A percentile compares a stretch with the other conserved stretches of the same genome.
Conservation (phyloP, 2,329 filamentous ascomycete genomes). For the Aspergillus amoenus region DNA sequence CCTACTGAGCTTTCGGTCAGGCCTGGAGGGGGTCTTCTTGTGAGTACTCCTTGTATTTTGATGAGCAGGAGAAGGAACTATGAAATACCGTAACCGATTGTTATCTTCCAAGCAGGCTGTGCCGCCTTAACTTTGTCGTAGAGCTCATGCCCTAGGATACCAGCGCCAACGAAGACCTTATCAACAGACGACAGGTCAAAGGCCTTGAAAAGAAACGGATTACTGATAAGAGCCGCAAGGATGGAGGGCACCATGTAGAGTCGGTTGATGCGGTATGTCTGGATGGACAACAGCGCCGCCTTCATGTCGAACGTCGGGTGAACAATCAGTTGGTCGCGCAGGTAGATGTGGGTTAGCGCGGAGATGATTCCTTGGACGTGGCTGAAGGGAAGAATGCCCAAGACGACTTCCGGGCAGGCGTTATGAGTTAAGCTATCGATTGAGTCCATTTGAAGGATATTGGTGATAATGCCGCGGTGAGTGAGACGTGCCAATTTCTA, state of each 20-base stretch:
- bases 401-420: background rate
- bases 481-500: slow-evolving; percentile 8
- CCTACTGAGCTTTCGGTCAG: background rate
- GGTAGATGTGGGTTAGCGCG: background rate
- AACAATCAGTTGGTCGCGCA: slow-evolving; percentile 1
- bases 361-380: background rate
- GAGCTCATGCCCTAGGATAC: background rate
- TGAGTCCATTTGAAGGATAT: slow-evolving; percentile 33
- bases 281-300: background rate
- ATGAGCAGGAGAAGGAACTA: background rate
- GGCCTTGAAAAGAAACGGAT: slow-evolving; percentile 3
- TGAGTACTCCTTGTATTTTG: background rate
- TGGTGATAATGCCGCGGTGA: slow-evolving; percentile 7
- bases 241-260: slow-evolving; percentile 5
- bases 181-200: slow-evolving; percentile 9
- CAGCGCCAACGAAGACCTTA: slow-evolving; percentile 1
- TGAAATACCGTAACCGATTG: background rate
- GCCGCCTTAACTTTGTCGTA: background rate
- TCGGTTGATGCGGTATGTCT: background rate
- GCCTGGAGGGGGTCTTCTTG: background rate
- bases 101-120: slow-evolving; percentile 1
- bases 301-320: slow-evolving; percentile 8
- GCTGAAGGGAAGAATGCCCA: slow-evolving; percentile 2
- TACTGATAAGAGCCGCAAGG: slow-evolving; percentile 4
- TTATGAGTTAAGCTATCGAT: slow-evolving; percentile 2